phyloP scores from a whole-genome alignment of 768 basidiomycete genomes.

The Boletus pseudo-olivaceus region DNA sequence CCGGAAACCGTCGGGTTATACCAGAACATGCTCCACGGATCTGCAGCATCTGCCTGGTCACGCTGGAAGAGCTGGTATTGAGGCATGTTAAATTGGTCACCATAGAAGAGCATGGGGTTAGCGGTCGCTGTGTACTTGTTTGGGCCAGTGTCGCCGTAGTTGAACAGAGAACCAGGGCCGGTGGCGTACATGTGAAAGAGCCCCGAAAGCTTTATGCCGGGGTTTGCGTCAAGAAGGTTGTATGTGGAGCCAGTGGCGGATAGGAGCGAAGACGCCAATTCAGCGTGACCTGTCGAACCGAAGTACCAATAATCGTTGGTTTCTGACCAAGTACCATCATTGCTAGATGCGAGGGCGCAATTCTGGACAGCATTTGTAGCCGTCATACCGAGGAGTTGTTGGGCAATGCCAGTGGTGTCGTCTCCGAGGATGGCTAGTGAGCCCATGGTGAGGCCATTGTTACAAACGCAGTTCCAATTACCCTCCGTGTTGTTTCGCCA shows the following conservation, averaged over 20 bases:
- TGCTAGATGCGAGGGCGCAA: conserved; percentile 59
- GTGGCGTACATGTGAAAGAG: conserved; percentile 86
- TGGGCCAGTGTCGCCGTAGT: conserved; percentile 60
- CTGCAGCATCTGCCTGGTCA: conserved; percentile 77
- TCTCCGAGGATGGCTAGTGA: conserved; percentile 88
- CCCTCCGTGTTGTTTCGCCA: conserved; percentile 72
- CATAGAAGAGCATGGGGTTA: conserved; percentile 82
- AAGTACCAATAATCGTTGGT: conserved; percentile 96
- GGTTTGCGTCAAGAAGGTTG: conserved; percentile 66
- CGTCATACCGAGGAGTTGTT: conserved; percentile 61
- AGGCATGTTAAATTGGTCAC: conserved; percentile 63
- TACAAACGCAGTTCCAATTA: conserved; percentile 99
- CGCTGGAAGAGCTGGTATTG: conserved; percentile 86
- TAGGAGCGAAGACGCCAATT: conserved; percentile 78
- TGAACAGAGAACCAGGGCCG: conserved; percentile 83
- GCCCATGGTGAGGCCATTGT: conserved; percentile 83
- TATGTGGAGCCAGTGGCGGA: conserved; percentile 85
- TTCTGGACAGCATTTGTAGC: conserved; percentile 72
- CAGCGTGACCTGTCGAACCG: conserved; percentile 86
- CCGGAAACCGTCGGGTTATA: conserved; percentile 81
- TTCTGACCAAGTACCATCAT: conserved; percentile 91
- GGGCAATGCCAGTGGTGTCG: conserved; percentile 70
- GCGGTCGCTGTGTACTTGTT: conserved; percentile 96
- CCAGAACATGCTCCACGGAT: conserved; percentile 92
- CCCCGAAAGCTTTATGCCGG: conserved; percentile 69